These are phyloP conservation scores for Psidium friedrichsthalianum DNA, from an alignment of 345 rosid genomes.

Conservation along the genomic window DNA sequence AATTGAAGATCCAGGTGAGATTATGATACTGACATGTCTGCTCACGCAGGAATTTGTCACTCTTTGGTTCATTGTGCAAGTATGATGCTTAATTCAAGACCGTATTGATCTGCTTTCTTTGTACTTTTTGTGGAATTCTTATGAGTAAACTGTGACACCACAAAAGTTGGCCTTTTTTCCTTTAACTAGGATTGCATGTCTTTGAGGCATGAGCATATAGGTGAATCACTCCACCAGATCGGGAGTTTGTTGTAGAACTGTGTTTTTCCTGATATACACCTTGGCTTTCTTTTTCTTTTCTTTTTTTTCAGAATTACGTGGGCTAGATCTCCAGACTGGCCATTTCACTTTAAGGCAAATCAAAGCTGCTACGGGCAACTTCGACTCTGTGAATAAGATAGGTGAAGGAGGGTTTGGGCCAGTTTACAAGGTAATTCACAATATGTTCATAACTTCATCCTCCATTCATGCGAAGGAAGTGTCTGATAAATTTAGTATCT, in stretches of 20 bases:
- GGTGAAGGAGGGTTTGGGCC: slow-evolving; percentile 94
- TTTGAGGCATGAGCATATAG: neutral
- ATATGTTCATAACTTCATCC: neutral
- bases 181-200: neutral
- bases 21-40: neutral
- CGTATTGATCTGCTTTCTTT: too few relatives aligned
- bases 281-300: neutral
- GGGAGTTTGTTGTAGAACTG: neutral
- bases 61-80: neutral
- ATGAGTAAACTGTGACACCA: neutral
- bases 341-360: slow-evolving; percentile 65
- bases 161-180: neutral
- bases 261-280: neutral
- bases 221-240: neutral
- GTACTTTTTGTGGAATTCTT: neutral
- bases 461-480: neutral
- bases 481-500: neutral
- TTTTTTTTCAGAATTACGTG: slow-evolving; percentile 35
- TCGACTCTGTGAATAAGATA: slow-evolving; percentile 59
- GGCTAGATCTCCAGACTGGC: slow-evolving; percentile 67
- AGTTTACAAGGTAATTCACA: slow-evolving; percentile 61
- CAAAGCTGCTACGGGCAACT: slow-evolving; percentile 62
- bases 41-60: neutral
- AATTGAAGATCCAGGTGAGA: slow-evolving; percentile 49
- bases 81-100: neutral